A percentile compares a stretch with the other conserved stretches of the same genome.
Conservation (phyloP, 768 basidiomycete species). For the Kwoniella sp. region DNA sequence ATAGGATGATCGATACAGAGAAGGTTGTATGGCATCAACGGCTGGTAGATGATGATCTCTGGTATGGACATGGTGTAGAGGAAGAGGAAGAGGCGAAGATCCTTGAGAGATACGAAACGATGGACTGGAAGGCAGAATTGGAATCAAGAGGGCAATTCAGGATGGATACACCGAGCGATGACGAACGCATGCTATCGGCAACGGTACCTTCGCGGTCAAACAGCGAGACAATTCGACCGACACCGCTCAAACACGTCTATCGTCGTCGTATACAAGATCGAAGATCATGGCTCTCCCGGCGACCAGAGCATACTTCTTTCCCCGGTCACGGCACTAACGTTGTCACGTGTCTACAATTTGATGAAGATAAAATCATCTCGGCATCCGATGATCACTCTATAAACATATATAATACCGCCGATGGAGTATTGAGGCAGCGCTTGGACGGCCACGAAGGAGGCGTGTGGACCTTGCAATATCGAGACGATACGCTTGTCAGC, state of each 20-base stretch:
- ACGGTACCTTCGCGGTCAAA: constrained; percentile 52
- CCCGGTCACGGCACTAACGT: constrained; percentile 78
- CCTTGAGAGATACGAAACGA: constrained; percentile 57
- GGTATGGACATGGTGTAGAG: constrained; percentile 86
- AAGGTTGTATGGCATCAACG: constrained; percentile 86
- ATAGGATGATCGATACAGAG: constrained; percentile 87
- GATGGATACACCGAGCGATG: constrained; percentile 56
- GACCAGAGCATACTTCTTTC: constrained; percentile 70
- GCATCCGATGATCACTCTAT: constrained; percentile 97
- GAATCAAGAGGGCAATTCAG: constrained; percentile 3
- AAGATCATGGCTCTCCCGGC: constrained; percentile 73
- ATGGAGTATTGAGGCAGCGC: constrained; percentile 71
- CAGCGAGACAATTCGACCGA: constrained; percentile 22
- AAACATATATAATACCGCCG: constrained; percentile 86
- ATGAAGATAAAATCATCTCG: constrained; percentile 89
- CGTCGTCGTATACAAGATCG: constrained; percentile 82
- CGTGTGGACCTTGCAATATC: constrained; percentile 87
- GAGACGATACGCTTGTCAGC: constrained; percentile 70
- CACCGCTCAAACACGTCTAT: constrained; percentile 74
- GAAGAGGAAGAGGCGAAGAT: constrained; percentile 75
- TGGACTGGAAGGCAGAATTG: constrained; percentile 26
- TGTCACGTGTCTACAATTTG: constrained; percentile 94
- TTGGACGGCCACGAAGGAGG: constrained; percentile 92
- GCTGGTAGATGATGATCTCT: constrained; percentile 77
- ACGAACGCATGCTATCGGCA: constrained; percentile 49